Evolutionary conservation across 768 basidiomycete species (phyloP), one percentile per base, ranked within the genome.

Genomic region (Leccinum subgranulosum): DNA sequence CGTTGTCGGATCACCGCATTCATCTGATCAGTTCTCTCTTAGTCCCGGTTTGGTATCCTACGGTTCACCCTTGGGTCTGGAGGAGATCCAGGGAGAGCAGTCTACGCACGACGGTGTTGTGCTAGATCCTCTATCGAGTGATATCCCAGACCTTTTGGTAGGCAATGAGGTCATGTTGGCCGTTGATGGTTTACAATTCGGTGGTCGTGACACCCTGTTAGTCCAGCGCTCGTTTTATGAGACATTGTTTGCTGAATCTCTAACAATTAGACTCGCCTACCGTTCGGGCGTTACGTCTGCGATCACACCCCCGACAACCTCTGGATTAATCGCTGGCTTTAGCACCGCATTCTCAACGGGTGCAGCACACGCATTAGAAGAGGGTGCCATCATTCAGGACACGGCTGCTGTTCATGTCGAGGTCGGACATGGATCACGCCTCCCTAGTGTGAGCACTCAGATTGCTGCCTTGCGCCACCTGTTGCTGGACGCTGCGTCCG

Each of bases 401-500:
- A 72, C 80, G 9, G 77, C 78, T 0, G 87, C 86, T 4, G 66
- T 92, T 6, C 88, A 90, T 58, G 71, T 94, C 61, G 64, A 74
- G 14, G 68, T 94, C 46, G 69, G 76, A 6, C 83, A 74, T 21
- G 54, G 49, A 39, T 72, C 73, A 7, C 65, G 69, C 4, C 68
- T 62, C 3, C 53, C 79, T 0, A 88, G 90, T 58, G 78, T 92
- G 29, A 92, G 92, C 71, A 88, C 86, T n/a, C 85, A 93, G 62
- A 86, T 96, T 59, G 87, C 86, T 14, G 77, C 84, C 4, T 74
- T 97, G 47, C 81, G 93, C 1, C 75, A 79, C 8, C 74, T 93
- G 39, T 75, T 96, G 8, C 74, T 86, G 9, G 75, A 64, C 12
- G 54, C 57, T 11, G 36, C 54, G 12, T 47, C 47, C 4, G 61